Evolutionary conservation across 2,329 filamentous ascomycete species (phyloP), one percentile per base, ranked within the genome.

Genomic region (Blastomyces gilchristii): DNA sequence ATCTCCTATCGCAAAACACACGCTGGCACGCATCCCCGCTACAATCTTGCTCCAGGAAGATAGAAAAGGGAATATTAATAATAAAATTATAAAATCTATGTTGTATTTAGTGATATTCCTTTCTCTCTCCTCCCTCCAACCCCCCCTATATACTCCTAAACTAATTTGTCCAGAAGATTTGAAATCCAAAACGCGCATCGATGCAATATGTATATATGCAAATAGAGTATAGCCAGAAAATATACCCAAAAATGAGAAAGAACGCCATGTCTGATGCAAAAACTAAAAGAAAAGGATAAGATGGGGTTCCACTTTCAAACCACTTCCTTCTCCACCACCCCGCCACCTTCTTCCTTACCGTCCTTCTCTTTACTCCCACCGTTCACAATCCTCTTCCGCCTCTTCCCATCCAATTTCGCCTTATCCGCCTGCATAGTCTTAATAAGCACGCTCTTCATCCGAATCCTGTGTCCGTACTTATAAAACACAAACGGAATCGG

Each of bases 401-500:
- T 72, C 67, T 78, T 81, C 18, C 74, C 76, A 49, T 81, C 80
- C 61, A 78, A 64, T 62, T 75, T 76, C 67, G 73, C 74, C 68
- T 80, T 78, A 62, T 83, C 80, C 66, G 81, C 75, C 64, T 84
- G 82, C 71, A 86, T 86, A 75, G 74, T 82, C 62, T 76, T 69
- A 64, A 86, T 86, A 68, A 87, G 71, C 12, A 73, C 69, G 63
- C 82, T 83, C 75, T 81, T 81, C 70, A 79, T 73, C 58, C 85
- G 73, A 66, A 87, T 85, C 72, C 78, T 80, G 58, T 81, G 72
- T 1, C 83, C 81, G 67, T 85, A 84, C 52, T 77, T 73, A 67
- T 90, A 94, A 70, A 95, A 94, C 0, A 90, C 79, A 63, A 93
- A 82, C 0, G 90, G 90, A 57, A 94, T 91, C 0, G 91, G 90